Conservation (phyloP, 768 basidiomycete species). For the Termitomyces sp. region DNA sequence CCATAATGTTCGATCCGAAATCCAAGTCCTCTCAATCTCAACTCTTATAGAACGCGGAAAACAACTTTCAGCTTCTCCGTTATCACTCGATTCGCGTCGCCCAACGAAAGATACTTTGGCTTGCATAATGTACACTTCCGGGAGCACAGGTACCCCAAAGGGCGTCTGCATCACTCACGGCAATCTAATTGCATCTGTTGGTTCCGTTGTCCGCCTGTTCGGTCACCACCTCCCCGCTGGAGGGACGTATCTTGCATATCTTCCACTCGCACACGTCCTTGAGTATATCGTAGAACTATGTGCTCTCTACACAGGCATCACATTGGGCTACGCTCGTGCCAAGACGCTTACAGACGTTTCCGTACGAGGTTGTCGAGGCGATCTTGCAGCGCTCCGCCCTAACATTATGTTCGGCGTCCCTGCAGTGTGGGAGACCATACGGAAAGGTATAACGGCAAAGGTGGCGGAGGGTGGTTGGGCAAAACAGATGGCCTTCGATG, state of each 20-base stretch:
- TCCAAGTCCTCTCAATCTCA: conserved; percentile 62
- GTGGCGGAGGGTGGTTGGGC: conserved; percentile 62
- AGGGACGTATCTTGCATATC: conserved; percentile 82
- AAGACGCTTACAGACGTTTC: conserved; percentile 95
- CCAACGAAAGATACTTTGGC: conserved; percentile 40
- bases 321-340: conserved; percentile 83
- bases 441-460: conserved; percentile 87
- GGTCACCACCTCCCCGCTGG: conserved; percentile 53
- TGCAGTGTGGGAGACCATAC: conserved; percentile 94
- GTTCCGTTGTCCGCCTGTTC: conserved; percentile 66
- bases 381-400: conserved; percentile 77
- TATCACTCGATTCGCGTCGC: conserved; percentile 34
- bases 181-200: conserved; percentile 85
- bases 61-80: conserved; percentile 33
- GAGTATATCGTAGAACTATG: conserved; percentile 90
- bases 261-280: conserved; percentile 92
- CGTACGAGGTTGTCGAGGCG: conserved; percentile 83
- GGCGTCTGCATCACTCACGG: conserved; percentile 86
- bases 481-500: conserved; percentile 75
- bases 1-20: conserved; percentile 39
- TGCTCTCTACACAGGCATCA: conserved; percentile 71
- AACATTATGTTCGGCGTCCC: conserved; percentile 92
- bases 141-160: conserved; percentile 91
- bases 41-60: conserved; percentile 67
- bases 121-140: conserved; percentile 73